phyloP scores from a whole-genome alignment of 2,329 filamentous ascomycete genomes.

The Penicillium hesseltinei region DNA sequence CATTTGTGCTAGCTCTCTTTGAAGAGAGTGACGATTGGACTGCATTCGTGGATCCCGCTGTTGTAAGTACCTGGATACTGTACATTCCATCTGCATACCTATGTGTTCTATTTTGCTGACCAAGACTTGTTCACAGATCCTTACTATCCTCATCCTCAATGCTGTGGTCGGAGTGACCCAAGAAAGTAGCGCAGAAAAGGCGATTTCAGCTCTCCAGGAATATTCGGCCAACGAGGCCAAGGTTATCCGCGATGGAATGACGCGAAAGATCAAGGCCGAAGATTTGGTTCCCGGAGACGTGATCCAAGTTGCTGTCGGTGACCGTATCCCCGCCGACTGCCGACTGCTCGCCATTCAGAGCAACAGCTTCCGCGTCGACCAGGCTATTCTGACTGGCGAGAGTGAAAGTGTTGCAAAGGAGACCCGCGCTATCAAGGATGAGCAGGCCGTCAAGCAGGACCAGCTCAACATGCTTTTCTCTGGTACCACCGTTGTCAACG shows the following conservation, averaged over 20 bases:
- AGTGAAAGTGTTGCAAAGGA: conserved; percentile 96
- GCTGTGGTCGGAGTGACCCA: conserved; percentile 96
- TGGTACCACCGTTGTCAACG: conserved; percentile 93
- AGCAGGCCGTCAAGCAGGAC: conserved; percentile 90
- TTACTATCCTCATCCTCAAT: conserved; percentile 95
- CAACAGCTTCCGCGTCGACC: conserved; percentile 96
- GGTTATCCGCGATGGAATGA: conserved; percentile 78
- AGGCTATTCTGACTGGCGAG: conserved; percentile 95
- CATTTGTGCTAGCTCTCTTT: conserved; percentile 88
- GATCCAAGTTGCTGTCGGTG: conserved; percentile 81
- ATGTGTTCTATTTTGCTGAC: conserved; percentile 19
- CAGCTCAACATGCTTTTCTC: conserved; percentile 98
- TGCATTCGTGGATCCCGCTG: conserved; percentile 91
- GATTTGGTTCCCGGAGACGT: conserved; percentile 94
- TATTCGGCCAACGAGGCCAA: conserved; percentile 98
- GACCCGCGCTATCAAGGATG: conserved; percentile 65
- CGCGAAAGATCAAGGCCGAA: conserved; percentile 87
- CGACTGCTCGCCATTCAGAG: conserved; percentile 85
- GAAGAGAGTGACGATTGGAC: conserved; percentile 94
- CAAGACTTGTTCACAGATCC: conserved; percentile 59
- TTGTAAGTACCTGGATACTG: conserved; percentile 62
- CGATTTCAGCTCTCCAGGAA: conserved; percentile 95
- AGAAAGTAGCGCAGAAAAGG: conserved; percentile 97
- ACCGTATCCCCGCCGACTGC: conserved; percentile 93
- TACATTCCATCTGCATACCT: not conserved